These are phyloP conservation scores for Aspergillus phoenicis DNA, from an alignment of 2,329 filamentous ascomycete species.

Conservation along the genomic window DNA sequence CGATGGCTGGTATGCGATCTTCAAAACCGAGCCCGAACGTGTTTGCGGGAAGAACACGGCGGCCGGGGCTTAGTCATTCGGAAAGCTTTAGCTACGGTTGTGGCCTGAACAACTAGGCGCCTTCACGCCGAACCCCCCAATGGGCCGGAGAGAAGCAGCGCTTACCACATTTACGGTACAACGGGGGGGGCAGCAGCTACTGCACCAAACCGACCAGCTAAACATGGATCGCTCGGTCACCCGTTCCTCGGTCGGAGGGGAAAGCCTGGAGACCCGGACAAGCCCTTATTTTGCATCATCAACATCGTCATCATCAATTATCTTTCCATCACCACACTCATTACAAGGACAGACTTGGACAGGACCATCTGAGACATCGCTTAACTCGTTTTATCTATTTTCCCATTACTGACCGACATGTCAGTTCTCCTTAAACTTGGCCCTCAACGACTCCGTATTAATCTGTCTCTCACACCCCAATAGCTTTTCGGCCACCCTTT, in stretches of 20 bases:
- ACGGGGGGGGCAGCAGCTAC: background rate
- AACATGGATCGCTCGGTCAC: slow-evolving; percentile 12
- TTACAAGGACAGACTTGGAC: background rate
- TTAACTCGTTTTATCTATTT: too few relatives aligned
- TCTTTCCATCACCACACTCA: background rate
- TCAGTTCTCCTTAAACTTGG: background rate
- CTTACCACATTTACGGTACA: slow-evolving; percentile 4
- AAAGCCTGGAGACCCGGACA: slow-evolving; percentile 2
- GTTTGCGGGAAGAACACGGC: slow-evolving; percentile 8
- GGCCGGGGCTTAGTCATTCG: slow-evolving; percentile 7
- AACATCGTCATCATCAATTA: slow-evolving; percentile 14
- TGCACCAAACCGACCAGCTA: slow-evolving; percentile 9
- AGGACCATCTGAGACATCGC: background rate
- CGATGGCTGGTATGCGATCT: slow-evolving; percentile 1
- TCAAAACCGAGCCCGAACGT: background rate
- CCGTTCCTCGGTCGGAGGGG: slow-evolving; percentile 17
- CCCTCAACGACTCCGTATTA: slow-evolving; percentile 7
- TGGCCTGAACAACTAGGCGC: too few relatives aligned
- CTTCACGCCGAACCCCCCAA: background rate
- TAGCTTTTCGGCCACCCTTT: background rate
- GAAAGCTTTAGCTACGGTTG: background rate
- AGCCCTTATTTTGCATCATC: slow-evolving; percentile 20
- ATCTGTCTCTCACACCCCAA: slow-evolving; percentile 17
- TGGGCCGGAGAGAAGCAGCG: slow-evolving; percentile 3
- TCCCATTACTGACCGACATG: background rate